Evolutionary conservation across 805 yeast genomes (phyloP).

Genomic region (Candida maris): DNA sequence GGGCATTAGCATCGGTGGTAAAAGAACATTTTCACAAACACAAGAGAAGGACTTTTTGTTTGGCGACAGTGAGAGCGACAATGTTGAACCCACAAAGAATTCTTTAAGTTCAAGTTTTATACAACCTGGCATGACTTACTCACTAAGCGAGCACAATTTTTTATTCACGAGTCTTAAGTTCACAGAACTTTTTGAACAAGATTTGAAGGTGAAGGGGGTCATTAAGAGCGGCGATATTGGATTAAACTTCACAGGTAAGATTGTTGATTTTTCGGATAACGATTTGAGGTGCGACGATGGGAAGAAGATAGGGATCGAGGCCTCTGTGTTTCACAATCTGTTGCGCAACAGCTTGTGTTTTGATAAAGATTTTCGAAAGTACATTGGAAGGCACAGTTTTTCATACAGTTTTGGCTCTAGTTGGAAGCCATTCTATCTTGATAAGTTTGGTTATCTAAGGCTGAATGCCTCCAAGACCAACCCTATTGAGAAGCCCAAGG

Average conservation of each 20-base stretch:
- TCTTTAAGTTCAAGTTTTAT: conserved; percentile 21
- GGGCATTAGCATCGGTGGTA: conserved; percentile 5
- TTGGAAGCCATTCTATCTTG: conserved; percentile 30
- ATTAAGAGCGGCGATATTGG: conserved; percentile 19
- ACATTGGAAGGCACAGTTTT: conserved; percentile 24
- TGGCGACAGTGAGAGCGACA: background rate
- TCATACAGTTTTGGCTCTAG: conserved; percentile 8
- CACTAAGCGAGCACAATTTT: conserved; percentile 11
- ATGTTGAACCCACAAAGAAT: background rate
- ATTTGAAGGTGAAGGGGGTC: conserved; percentile 16
- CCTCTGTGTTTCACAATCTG: conserved; percentile 28
- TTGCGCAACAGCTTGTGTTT: conserved; percentile 27
- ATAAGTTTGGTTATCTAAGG: conserved; percentile 28
- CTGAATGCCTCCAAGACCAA: conserved; percentile 7
- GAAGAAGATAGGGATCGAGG: conserved; percentile 25
- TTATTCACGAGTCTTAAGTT: conserved; percentile 18
- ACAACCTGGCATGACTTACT: conserved; percentile 23
- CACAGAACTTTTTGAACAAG: conserved; percentile 16
- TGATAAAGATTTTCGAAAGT: conserved; percentile 21
- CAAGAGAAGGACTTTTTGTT: background rate
- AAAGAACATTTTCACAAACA: conserved; percentile 19
- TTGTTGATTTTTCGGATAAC: conserved; percentile 27
- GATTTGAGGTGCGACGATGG: conserved; percentile 28
- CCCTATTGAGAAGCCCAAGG: conserved; percentile 9
- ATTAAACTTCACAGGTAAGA: conserved; percentile 26